These are phyloP conservation scores for Vicia villosa DNA, from an alignment of 306 rosid genomes.

Conservation along the genomic window DNA sequence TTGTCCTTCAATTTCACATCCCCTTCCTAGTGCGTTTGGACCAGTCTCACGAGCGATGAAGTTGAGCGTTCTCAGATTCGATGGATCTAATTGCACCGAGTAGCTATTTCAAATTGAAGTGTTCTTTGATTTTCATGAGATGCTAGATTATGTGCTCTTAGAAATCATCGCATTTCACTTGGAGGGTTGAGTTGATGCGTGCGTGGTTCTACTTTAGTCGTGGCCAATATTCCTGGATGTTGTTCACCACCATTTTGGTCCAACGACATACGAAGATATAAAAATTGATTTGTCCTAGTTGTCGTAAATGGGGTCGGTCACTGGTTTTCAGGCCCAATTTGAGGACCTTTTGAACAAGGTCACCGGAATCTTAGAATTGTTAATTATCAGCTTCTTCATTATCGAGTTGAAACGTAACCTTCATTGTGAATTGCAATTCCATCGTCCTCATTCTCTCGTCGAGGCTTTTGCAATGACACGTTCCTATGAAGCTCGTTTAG, in stretches of 20 bases:
- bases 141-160: not conserved
- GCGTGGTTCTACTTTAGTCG: not conserved
- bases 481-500: no score
- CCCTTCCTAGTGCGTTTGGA: slow-evolving; percentile 53
- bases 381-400: no score
- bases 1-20: not conserved
- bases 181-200: not conserved
- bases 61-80: not conserved
- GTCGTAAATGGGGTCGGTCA: not conserved
- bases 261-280: not conserved
- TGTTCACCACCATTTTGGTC: not conserved
- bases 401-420: no score
- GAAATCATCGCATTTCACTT: not conserved
- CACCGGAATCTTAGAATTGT: no score
- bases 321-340: no score
- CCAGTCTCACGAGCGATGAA: slow-evolving; percentile 45
- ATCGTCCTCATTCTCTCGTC: no score
- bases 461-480: no score
- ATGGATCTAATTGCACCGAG: not conserved
- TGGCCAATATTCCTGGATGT: not conserved
- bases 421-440: no score
- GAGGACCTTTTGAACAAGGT: no score
- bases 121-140: not conserved
- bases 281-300: not conserved
- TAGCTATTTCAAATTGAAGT: not conserved